phyloP scores from a whole-genome alignment of 495 filamentous ascomycete species.

The Xylaria scruposa region DNA sequence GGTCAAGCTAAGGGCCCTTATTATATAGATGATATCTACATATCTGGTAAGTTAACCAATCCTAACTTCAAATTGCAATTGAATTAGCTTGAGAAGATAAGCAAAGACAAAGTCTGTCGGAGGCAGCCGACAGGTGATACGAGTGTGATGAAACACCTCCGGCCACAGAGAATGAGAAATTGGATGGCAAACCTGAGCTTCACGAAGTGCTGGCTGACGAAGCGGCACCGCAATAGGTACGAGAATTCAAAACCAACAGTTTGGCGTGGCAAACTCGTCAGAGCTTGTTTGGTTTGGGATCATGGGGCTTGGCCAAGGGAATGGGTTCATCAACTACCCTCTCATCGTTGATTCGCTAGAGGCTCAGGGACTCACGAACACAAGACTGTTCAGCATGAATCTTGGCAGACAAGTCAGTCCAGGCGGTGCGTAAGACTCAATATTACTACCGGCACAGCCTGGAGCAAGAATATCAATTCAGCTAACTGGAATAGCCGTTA shows the following conservation, averaged over 20 bases:
- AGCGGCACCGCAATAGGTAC: conserved; percentile 33
- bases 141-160: too few relatives aligned
- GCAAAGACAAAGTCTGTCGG: neutral
- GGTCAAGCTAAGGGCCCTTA: conserved; percentile 37
- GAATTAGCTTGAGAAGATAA: neutral
- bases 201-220: conserved; percentile 6
- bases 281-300: conserved; percentile 66
- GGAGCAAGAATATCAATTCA: neutral
- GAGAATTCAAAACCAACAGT: conserved; percentile 45
- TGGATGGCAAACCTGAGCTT: conserved; percentile 6
- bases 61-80: neutral
- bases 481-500: conserved; percentile 39
- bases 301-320: conserved; percentile 70
- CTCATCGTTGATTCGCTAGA: conserved; percentile 73
- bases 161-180: neutral
- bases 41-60: conserved; percentile 34
- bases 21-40: conserved; percentile 46
- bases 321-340: conserved; percentile 59
- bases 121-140: neutral
- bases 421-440: conserved; percentile 31
- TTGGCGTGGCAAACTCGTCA: conserved; percentile 49
- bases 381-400: conserved; percentile 75
- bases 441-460: neutral
- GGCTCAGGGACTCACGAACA: conserved; percentile 66
- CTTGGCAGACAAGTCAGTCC: conserved; percentile 51